Base-by-base conservation (phyloP, 2,329 filamentous ascomycete genomes). In the Balansia obtecta region DNA sequence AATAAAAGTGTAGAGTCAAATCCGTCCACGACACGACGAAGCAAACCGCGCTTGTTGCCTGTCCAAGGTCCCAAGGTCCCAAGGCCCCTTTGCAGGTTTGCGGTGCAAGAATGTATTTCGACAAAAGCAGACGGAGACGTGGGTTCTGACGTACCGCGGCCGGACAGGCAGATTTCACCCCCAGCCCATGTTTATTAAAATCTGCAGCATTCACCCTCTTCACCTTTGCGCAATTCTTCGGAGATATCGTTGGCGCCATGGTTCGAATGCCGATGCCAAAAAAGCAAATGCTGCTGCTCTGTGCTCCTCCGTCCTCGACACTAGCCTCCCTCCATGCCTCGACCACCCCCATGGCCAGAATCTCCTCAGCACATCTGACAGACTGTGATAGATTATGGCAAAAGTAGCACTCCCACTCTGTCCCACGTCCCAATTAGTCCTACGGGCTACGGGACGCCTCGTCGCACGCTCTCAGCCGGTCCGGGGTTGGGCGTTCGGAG, bases 121-220 rank as follows among this genome's bases (percentile, higher is more conserved):
- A 37, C 34, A 37, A 37, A 37, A n/a, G n/a, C n/a, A n/a, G n/a
- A n/a, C n/a, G 34, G 8, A 37, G 34, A 37, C 34, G 34, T 32
- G 39, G n/a, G 39, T 44, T 18, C 42, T 20, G 46, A 42, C 42
- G 18, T 45, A 37, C 47, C 42, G 45, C 40, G n/a, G 9, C 33
- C 32, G 37, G 37, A 48, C 7, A 39, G 13, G n/a, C 8, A 45
- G 22, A 13, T 42, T 46, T 38, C 20, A 46, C 12, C 33, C 42
- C 39, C 11, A 34, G 42, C 40, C 33, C 41, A 43, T 46, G 49
- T 46, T 43, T 46, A n/a, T n/a, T n/a, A n/a, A 48, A 48, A 54
- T 54, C n/a, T 50, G 34, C 39, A 34, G 46, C 49, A 16, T 16
- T 39, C 34, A 40, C 13, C n/a, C n/a, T n/a, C n/a, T n/a, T n/a